Evolutionary conservation across 495 filamentous ascomycete genomes (phyloP).

Genomic region (Cairneyella variabilis): DNA sequence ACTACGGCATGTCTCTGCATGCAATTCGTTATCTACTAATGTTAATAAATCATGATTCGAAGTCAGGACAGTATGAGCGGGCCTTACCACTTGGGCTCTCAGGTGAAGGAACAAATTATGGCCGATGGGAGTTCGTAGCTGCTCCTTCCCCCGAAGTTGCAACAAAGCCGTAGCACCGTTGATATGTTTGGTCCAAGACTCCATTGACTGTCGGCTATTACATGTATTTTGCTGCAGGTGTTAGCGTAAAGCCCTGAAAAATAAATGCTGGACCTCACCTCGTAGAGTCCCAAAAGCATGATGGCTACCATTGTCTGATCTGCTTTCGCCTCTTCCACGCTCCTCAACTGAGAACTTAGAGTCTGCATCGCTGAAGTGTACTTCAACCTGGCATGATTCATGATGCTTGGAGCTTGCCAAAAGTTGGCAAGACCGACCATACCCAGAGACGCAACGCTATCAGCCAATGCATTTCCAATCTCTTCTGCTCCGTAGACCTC

Average conservation of each 20-base stretch:
- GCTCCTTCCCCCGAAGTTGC: slow-evolving; percentile 43
- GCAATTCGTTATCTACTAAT: slow-evolving; percentile 17
- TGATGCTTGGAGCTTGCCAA: slow-evolving; percentile 32
- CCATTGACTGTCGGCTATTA: slow-evolving; percentile 30
- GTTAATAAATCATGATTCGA: neutral
- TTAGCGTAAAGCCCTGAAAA: neutral
- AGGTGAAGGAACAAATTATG: slow-evolving; percentile 43
- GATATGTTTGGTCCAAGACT: slow-evolving; percentile 48
- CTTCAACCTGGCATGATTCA: slow-evolving; percentile 36
- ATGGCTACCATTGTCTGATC: slow-evolving; percentile 51
- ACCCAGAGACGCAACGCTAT: slow-evolving; percentile 43
- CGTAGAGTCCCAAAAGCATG: slow-evolving; percentile 41
- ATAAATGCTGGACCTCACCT: slow-evolving; percentile 7
- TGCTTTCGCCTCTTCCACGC: slow-evolving; percentile 40
- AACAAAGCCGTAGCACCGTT: slow-evolving; percentile 44
- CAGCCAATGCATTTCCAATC: slow-evolving; percentile 32
- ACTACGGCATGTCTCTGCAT: slow-evolving; percentile 9
- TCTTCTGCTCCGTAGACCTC: slow-evolving; percentile 22
- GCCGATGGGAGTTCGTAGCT: slow-evolving; percentile 40
- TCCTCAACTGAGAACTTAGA: slow-evolving; percentile 39
- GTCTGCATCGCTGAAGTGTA: slow-evolving; percentile 43
- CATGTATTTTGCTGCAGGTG: slow-evolving; percentile 16
- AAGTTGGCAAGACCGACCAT: slow-evolving; percentile 46
- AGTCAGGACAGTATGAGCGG: neutral
- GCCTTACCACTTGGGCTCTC: slow-evolving; percentile 29